phyloP scores from a whole-genome alignment of 352 stramenopile genomes.

The Globisporangium paroecandrum region DNA sequence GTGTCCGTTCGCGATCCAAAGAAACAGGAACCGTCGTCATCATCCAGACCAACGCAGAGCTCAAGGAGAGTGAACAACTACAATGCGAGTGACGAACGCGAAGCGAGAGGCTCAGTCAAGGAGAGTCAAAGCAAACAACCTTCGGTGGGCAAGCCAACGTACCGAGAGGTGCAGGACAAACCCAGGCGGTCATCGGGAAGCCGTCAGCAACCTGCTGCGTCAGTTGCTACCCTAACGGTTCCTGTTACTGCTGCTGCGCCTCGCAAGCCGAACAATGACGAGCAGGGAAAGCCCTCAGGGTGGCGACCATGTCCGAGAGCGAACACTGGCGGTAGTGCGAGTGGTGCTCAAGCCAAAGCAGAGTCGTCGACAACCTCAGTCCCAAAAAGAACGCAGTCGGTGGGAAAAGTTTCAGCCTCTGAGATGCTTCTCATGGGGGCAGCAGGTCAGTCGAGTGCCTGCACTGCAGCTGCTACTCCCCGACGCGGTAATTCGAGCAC shows the following conservation, averaged over 20 bases:
- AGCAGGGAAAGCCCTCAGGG: background rate
- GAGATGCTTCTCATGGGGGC: constrained; percentile 17
- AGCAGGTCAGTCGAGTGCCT: background rate
- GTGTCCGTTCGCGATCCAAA: constrained; percentile 6
- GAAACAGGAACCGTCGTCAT: background rate
- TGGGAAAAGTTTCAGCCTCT: background rate
- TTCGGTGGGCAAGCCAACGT: background rate
- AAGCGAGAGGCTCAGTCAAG: background rate
- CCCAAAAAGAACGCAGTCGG: constrained; percentile 7
- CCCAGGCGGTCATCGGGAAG: background rate
- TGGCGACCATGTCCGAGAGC: constrained; percentile 7
- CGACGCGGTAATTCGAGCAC: background rate
- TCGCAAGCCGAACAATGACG: constrained; percentile 5
- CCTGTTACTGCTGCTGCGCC: background rate
- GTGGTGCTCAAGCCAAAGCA: background rate
- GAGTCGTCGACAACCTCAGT: background rate
- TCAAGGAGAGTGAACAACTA: background rate
- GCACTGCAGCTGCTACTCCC: background rate
- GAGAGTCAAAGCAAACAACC: background rate
- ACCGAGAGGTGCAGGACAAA: background rate
- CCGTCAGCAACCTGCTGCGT: constrained; percentile 1
- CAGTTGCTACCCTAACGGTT: background rate
- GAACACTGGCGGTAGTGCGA: background rate
- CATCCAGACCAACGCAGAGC: background rate
- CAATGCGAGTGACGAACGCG: background rate